Evolutionary conservation across 2,329 filamentous ascomycete genomes (phyloP).

Genomic region (Tolypocladium cylindrosporum): DNA sequence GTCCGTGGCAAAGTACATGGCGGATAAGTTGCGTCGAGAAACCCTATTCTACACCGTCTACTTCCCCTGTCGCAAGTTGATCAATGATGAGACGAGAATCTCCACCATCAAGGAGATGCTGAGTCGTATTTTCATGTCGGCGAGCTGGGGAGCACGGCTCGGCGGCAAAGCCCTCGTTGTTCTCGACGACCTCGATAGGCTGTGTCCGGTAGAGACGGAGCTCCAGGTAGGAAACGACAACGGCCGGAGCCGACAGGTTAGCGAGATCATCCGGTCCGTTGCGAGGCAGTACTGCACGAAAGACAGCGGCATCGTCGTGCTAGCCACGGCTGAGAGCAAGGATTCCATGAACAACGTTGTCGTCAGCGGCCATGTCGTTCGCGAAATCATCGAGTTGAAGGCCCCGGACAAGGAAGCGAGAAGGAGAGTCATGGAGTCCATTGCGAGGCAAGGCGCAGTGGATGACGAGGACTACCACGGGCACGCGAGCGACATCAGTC

Average conservation of each 20-base stretch:
- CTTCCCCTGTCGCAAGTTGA: conserved; percentile 75
- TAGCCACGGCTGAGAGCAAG: conserved; percentile 88
- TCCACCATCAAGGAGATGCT: conserved; percentile 86
- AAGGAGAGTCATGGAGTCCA: conserved; percentile 70
- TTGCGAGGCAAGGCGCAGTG: conserved; percentile 50
- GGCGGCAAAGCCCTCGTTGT: conserved; percentile 79
- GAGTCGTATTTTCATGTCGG: conserved; percentile 73
- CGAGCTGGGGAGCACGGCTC: conserved; percentile 81
- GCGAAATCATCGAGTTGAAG: conserved; percentile 82
- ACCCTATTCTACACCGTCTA: conserved; percentile 75
- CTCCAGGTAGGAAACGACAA: conserved; percentile 91
- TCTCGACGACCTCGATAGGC: conserved; percentile 83
- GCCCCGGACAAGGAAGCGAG: conserved; percentile 89
- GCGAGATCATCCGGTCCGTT: conserved; percentile 75
- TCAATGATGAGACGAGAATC: conserved; percentile 84
- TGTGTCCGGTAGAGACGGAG: conserved; percentile 91
- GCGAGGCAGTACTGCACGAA: conserved; percentile 75
- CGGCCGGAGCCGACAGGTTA: conserved; percentile 81
- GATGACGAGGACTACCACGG: conserved; percentile 25
- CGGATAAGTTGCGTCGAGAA: conserved; percentile 60
- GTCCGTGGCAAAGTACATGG: conserved; percentile 65
- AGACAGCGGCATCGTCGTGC: conserved; percentile 71
- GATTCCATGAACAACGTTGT: conserved; percentile 86
- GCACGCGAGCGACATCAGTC: conserved; percentile 34
- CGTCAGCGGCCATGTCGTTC: conserved; percentile 82